Base-by-base conservation (phyloP, 345 rosid species). In the Populus pruinosa region DNA sequence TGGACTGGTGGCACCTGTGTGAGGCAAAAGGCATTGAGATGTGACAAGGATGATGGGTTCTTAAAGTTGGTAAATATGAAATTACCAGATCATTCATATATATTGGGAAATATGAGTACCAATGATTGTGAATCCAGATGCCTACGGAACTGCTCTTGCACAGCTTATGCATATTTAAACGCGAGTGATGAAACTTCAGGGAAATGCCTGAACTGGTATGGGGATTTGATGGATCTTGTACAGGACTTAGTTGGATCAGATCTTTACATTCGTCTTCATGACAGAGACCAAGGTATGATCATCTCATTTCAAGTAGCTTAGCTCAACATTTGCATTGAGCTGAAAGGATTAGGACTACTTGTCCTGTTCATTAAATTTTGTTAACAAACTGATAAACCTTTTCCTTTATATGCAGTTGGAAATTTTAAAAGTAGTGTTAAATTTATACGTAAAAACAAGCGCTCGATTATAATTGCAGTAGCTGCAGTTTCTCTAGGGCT, bases 131-230 rank as follows among this genome's bases (percentile, higher is more conserved):
- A 78, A 43, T 18, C 70, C 23, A 29, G 39, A 27, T 78, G 76
- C 65, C 49, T 61, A 20, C 20, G 44, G 35, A 78, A 78, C 38
- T 78, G 80, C 76, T 71, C 75, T 7, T 78, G 80, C 43, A 47
- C 70, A 63, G 80, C 76, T 71, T 78, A 43, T 59, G 20, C 80
- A 17, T 61, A 13, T 17, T 20, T 16, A 2, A 53, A 69, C 27
- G 38, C 23, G 10, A 68, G n/a, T 61, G 16, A 56, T 31, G 70
- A 9, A 68, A 21, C 1, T 11, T 7, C 25, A 7, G 39, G 17
- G 0, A 55, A 23, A 4, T 78, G 80, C 50, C 33, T 71, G 29
- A 71, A 17, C n/a, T 78, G 76, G 80, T 47, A 16, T 43, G 80
- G 70, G 21, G 63, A 71, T 36, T 31, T 78, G 47, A n/a, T 38